Percentiles rank a stretch among this genome's conserved stretches.
Conservation (phyloP, 805 yeast genomes). For the Ogataea naganishii region DNA sequence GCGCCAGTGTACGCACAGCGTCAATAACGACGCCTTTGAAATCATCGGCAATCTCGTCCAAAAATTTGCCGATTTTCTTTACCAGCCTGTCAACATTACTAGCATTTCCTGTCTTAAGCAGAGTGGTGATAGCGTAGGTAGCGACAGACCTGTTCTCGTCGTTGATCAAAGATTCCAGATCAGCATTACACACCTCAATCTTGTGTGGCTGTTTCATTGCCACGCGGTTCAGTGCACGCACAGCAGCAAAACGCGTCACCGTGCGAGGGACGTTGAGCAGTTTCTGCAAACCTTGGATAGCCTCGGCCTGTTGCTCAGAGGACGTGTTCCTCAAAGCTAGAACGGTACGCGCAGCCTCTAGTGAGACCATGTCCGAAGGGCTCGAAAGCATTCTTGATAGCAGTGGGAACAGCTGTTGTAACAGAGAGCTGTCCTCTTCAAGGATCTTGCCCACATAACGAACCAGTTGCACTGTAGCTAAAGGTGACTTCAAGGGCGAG, state of each 20-base stretch:
- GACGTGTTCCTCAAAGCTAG: conserved; percentile 46
- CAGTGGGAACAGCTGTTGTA: conserved; percentile 51
- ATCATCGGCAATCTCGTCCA: conserved; percentile 93
- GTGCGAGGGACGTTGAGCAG: conserved; percentile 83
- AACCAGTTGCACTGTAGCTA: conserved; percentile 80
- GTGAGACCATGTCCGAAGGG: conserved; percentile 81
- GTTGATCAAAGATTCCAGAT: conserved; percentile 77
- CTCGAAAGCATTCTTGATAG: conserved; percentile 66
- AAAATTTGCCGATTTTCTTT: conserved; percentile 75
- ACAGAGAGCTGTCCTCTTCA: conserved; percentile 60
- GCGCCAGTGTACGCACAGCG: conserved; percentile 84
- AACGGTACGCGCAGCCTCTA: conserved; percentile 83
- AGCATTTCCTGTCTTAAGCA: conserved; percentile 89
- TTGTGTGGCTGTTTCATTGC: conserved; percentile 78
- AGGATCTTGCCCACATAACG: conserved; percentile 70
- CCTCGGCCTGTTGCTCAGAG: conserved; percentile 58
- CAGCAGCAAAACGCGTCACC: conserved; percentile 87
- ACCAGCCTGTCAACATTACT: conserved; percentile 85
- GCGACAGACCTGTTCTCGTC: conserved; percentile 89
- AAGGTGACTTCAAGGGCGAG: conserved; percentile 60
- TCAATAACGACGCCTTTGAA: conserved; percentile 92
- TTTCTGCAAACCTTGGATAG: conserved; percentile 65
- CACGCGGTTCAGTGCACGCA: conserved; percentile 77
- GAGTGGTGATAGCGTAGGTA: conserved; percentile 93
- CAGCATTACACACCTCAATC: conserved; percentile 70